These are phyloP conservation scores for Acer negundo DNA, from an alignment of 345 rosid genomes.

Conservation along the genomic window DNA sequence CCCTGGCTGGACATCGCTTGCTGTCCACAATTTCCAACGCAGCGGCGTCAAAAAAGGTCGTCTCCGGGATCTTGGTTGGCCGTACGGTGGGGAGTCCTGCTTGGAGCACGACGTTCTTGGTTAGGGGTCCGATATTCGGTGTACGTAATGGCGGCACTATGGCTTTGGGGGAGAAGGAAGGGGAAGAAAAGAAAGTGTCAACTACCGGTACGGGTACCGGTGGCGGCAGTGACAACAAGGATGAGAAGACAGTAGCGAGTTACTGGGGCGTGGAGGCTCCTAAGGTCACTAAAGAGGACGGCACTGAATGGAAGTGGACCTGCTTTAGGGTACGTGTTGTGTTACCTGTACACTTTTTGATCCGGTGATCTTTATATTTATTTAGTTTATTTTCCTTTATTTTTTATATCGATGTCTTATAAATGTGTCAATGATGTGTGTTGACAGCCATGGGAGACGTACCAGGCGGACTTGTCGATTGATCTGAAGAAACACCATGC, in stretches of 20 bases:
- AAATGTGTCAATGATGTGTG: background rate
- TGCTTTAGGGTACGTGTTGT: slow-evolving; percentile 50
- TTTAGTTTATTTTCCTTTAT: background rate
- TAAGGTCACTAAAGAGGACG: slow-evolving; percentile 53
- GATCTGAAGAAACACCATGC: slow-evolving; percentile 74
- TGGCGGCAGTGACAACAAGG: background rate
- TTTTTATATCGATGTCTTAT: background rate
- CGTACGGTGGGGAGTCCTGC: background rate
- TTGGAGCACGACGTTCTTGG: background rate
- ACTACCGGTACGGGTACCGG: background rate
- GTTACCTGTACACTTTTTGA: background rate
- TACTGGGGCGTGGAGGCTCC: slow-evolving; percentile 58
- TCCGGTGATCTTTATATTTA: background rate
- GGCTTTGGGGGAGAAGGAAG: slow-evolving; percentile 22
- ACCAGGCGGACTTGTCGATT: slow-evolving; percentile 54
- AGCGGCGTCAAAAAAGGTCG: background rate
- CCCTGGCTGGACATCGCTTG: too few relatives aligned
- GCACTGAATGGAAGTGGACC: slow-evolving; percentile 61
- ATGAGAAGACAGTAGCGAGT: slow-evolving; percentile 39
- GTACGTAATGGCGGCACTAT: slow-evolving; percentile 21
- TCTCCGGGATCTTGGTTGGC: background rate
- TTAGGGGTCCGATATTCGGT: slow-evolving; percentile 26
- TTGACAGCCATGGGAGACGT: slow-evolving; percentile 55
- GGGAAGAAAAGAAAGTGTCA: slow-evolving; percentile 4
- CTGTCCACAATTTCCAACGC: slow-evolving; percentile 19